phyloP scores from a whole-genome alignment of 345 rosid species.

The Heritiera fomes region DNA sequence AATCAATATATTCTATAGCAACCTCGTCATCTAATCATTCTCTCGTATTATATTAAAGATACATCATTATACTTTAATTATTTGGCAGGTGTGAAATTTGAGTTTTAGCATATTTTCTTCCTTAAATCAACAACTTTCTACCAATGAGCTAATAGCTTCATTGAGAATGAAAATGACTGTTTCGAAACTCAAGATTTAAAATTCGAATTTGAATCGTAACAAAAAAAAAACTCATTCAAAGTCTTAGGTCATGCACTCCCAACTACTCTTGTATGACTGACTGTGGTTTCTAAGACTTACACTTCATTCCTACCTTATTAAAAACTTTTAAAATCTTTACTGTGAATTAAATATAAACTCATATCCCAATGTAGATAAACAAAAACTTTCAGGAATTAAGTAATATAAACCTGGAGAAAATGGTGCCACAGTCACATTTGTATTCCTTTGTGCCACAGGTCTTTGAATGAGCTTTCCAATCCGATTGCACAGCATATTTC shows the following conservation, averaged over 20 bases:
- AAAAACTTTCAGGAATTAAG: neutral
- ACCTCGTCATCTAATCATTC: neutral
- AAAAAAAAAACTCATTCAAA: neutral
- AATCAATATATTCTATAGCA: neutral
- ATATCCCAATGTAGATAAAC: neutral
- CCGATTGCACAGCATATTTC: slow-evolving; percentile 66
- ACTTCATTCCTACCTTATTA: too few relatives aligned
- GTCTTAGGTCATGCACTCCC: neutral
- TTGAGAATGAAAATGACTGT: too few relatives aligned
- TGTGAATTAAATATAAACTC: neutral
- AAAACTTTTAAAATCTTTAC: too few relatives aligned
- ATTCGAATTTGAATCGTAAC: too few relatives aligned
- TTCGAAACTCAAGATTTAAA: too few relatives aligned
- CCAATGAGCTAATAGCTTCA: too few relatives aligned
- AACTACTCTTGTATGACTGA: neutral
- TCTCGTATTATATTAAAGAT: neutral
- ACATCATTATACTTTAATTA: too few relatives aligned
- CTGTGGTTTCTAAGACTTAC: neutral
- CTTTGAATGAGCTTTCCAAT: slow-evolving; percentile 74
- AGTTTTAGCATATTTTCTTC: too few relatives aligned
- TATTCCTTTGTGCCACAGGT: slow-evolving; percentile 68
- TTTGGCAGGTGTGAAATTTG: too few relatives aligned
- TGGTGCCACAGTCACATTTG: slow-evolving; percentile 66
- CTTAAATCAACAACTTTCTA: too few relatives aligned
- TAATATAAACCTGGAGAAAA: slow-evolving; percentile 51